Conservation (phyloP, 2,329 filamentous ascomycete species). For the Colletotrichum liriopes region DNA sequence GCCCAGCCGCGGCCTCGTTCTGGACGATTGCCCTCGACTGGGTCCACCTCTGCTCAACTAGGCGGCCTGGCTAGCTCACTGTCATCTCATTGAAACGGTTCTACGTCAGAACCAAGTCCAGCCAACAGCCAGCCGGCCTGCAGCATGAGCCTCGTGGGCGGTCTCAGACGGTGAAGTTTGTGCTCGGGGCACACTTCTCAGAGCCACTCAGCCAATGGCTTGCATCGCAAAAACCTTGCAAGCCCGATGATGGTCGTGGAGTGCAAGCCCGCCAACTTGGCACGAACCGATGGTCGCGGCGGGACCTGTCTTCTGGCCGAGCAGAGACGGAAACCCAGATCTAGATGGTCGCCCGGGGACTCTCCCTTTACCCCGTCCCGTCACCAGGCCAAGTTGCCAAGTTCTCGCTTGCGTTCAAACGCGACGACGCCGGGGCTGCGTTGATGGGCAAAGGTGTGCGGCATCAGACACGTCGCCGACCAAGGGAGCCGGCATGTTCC, state of each 20-base stretch:
- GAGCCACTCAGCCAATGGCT: not conserved
- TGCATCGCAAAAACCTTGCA: not conserved
- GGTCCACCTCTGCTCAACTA: too few species aligned
- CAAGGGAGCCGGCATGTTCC: conserved; percentile 29
- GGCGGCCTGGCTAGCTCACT: not conserved
- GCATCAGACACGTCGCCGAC: not conserved
- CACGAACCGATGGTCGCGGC: conserved; percentile 36
- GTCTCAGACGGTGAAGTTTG: too few species aligned
- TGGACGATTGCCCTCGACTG: not conserved
- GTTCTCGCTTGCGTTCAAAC: not conserved
- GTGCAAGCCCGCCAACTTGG: conserved; percentile 6
- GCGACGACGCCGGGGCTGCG: not conserved
- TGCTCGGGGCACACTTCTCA: not conserved
- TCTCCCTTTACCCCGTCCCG: not conserved
- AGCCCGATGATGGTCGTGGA: conserved; percentile 3
- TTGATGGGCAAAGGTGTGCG: not conserved
- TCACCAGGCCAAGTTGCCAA: not conserved
- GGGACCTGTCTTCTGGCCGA: not conserved
- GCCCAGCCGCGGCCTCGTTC: not conserved
- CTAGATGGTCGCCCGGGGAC: not conserved
- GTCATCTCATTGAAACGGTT: not conserved
- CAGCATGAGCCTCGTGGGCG: too few species aligned
- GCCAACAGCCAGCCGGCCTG: too few species aligned
- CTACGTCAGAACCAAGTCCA: not conserved
- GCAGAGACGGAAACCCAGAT: not conserved